A percentile compares a stretch with the other conserved stretches of the same genome.
Evolutionary conservation across 1,139 yeast genomes (phyloP).

Genomic region (Yamadazyma atlantica): DNA sequence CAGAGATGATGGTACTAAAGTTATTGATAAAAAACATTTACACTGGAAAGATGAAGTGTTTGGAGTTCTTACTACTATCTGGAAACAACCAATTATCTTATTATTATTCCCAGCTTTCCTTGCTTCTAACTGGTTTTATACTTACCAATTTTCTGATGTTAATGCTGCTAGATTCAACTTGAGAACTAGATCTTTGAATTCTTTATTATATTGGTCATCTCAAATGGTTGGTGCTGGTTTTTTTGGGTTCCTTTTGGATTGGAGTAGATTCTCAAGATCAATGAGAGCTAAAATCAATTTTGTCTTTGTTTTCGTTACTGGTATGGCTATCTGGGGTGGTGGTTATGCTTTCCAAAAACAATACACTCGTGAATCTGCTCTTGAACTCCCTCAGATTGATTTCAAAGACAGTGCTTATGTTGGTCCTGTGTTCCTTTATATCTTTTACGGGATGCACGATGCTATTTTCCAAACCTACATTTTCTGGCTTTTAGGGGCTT

Average conservation of each 20-base stretch:
- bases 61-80: constrained; percentile 40
- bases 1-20: constrained; percentile 51
- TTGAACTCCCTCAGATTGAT: constrained; percentile 26
- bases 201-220: constrained; percentile 58
- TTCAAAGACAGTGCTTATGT: constrained; percentile 45
- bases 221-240: constrained; percentile 59
- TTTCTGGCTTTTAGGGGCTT: constrained; percentile 58
- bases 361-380: constrained; percentile 35
- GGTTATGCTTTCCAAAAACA: constrained; percentile 53
- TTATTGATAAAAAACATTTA: constrained; percentile 37
- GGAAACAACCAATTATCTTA: constrained; percentile 46
- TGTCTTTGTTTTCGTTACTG: constrained; percentile 37
- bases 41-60: constrained; percentile 46
- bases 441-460: constrained; percentile 59
- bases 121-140: constrained; percentile 65
- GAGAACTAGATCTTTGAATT: constrained; percentile 60
- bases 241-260: constrained; percentile 51
- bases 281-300: constrained; percentile 50
- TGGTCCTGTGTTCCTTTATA: constrained; percentile 62
- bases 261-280: constrained; percentile 38
- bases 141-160: constrained; percentile 60
- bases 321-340: constrained; percentile 62
- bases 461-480: constrained; percentile 57
- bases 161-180: constrained; percentile 57
- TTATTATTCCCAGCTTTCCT: constrained; percentile 61